A percentile compares a stretch with the other conserved stretches of the same genome.
These are phyloP conservation scores for Cornus controversa DNA, from an alignment of 148 eudicot genomes.

Conservation along the genomic window DNA sequence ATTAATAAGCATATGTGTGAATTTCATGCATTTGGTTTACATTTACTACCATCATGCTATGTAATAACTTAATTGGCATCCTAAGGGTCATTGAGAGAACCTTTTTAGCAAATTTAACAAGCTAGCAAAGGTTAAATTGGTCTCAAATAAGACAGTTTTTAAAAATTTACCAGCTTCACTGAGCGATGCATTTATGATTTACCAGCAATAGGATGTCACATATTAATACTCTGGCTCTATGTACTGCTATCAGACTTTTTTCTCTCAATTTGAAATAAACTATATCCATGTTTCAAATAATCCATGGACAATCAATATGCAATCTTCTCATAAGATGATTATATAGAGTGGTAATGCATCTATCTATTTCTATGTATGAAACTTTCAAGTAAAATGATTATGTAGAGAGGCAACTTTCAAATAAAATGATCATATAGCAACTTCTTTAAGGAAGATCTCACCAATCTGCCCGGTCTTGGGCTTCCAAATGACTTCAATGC, in stretches of 20 bases:
- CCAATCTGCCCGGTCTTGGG: constrained; percentile 89
- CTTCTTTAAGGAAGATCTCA: constrained; percentile 16
- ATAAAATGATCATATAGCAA: not conserved
- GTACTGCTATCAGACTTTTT: not conserved
- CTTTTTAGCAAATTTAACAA: not conserved
- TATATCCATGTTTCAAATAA: not conserved
- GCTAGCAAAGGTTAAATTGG: not conserved
- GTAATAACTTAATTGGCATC: not conserved
- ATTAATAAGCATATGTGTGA: not conserved
- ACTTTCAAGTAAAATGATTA: not conserved
- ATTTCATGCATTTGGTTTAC: not conserved
- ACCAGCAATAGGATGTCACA: not conserved
- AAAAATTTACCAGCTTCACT: not conserved
- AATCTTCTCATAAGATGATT: too few species aligned
- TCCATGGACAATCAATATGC: not conserved
- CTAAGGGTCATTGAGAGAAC: not conserved
- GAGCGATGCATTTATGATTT: not conserved
- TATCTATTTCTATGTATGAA: too few species aligned
- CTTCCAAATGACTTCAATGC: constrained; percentile 91
- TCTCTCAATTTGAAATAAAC: not conserved
- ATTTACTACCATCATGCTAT: not conserved
- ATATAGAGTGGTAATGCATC: not conserved
- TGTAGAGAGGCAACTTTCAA: not conserved
- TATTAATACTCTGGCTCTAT: not conserved
- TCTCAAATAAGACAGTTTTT: not conserved